Evolutionary conservation across 2,329 filamentous ascomycete genomes (phyloP).

Genomic region (Xylariaceae sp.): DNA sequence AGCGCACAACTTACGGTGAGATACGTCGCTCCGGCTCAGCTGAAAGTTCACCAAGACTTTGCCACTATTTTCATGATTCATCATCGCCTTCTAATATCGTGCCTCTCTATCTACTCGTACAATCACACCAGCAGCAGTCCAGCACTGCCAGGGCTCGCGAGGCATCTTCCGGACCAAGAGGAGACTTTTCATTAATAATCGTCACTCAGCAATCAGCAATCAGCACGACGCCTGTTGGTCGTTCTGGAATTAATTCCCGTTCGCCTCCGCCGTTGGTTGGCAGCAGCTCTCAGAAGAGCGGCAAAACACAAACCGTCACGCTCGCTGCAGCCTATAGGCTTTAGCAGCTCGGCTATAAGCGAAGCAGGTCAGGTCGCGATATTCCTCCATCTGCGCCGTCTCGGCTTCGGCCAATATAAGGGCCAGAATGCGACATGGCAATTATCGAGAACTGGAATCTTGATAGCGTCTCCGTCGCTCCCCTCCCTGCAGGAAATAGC

Average conservation of each 20-base stretch:
- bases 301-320: neutral
- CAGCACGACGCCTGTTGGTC: too few species aligned
- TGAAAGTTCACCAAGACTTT: neutral
- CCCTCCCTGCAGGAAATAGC: slow-evolving; percentile 11
- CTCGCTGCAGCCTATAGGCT: neutral
- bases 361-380: too few species aligned
- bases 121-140: too few species aligned
- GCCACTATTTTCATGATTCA: neutral
- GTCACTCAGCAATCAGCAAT: too few species aligned
- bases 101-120: neutral
- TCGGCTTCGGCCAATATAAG: neutral
- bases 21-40: neutral
- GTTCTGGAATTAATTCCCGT: neutral
- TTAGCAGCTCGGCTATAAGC: too few species aligned
- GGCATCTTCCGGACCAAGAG: too few species aligned
- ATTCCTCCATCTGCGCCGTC: neutral
- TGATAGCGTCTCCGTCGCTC: neutral
- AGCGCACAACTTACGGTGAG: neutral
- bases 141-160: too few species aligned
- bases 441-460: neutral
- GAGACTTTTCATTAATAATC: too few species aligned
- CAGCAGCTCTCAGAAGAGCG: neutral
- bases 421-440: neutral
- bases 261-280: neutral
- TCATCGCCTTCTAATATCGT: neutral